A percentile compares a stretch with the other conserved stretches of the same genome.
These are phyloP conservation scores for Discostella stelligeroides DNA, from an alignment of 108 stramenopile species.

Conservation along the genomic window DNA sequence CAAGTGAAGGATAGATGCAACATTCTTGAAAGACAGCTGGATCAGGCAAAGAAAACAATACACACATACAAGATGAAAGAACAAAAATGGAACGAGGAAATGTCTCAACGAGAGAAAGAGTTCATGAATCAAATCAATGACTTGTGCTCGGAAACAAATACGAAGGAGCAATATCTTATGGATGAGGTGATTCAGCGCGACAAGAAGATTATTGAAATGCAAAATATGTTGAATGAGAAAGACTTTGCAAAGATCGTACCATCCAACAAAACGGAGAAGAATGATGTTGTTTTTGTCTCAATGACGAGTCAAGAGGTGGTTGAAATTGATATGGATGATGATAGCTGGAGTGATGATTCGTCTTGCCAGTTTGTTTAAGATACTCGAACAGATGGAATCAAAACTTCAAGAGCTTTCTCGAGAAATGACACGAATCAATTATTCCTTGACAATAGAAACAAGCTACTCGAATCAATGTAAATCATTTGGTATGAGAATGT, in stretches of 20 bases:
- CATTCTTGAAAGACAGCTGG: constrained; percentile 16
- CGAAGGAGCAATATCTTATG: constrained; percentile 31
- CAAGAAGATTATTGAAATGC: constrained; percentile 23
- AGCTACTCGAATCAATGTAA: too few species aligned
- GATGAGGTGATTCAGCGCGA: constrained; percentile 30
- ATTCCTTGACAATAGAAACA: too few species aligned
- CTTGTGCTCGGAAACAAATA: constrained; percentile 14
- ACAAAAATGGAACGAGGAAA: constrained; percentile 20
- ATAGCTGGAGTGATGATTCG: constrained; percentile 29
- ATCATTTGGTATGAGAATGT: too few species aligned
- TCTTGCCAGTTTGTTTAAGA: constrained; percentile 34
- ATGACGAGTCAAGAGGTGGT: too few species aligned
- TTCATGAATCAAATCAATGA: constrained; percentile 41
- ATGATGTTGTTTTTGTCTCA: constrained; percentile 22
- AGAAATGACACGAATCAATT: too few species aligned
- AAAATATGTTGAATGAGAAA: constrained; percentile 25
- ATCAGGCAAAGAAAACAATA: constrained; percentile 14
- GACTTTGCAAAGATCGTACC: constrained; percentile 3
- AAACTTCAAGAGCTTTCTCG: too few species aligned
- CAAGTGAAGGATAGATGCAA: constrained; percentile 13
- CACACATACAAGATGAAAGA: constrained; percentile 19
- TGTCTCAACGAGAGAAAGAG: constrained; percentile 26
- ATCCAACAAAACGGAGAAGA: constrained; percentile 7
- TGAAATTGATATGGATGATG: constrained; percentile 33
- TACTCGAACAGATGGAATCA: too few species aligned